Percentiles rank a stretch among this genome's conserved stretches.
Evolutionary conservation across 305 asterid genomes (phyloP).

Genomic region (Rubia peregrina): DNA sequence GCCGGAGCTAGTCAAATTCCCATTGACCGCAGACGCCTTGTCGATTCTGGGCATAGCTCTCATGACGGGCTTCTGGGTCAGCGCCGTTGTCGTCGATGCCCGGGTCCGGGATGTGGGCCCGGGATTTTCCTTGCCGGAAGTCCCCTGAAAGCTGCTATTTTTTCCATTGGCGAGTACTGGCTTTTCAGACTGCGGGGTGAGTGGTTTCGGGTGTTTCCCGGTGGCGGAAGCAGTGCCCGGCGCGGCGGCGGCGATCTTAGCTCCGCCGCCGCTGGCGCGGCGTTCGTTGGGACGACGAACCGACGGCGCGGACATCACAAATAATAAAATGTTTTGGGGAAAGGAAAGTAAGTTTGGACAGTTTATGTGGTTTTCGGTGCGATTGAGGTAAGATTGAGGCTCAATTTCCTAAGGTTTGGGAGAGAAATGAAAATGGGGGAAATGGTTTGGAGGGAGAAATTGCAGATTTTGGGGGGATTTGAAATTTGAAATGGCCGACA

Average conservation of each 20-base stretch:
- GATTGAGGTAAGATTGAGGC: not conserved
- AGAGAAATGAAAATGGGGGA: not conserved
- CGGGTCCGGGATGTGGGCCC: constrained; percentile 56
- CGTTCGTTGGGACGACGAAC: constrained; percentile 63
- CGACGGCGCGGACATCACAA: constrained; percentile 45
- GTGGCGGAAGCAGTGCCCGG: constrained; percentile 24
- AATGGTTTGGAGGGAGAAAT: constrained; percentile 10
- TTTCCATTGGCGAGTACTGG: constrained; percentile 20
- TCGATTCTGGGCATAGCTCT: constrained; percentile 66
- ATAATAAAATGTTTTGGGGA: not conserved
- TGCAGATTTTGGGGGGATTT: constrained; percentile 14
- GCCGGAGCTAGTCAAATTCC: not conserved
- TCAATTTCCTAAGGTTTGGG: not conserved
- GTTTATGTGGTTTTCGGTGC: not conserved
- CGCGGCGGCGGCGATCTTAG: constrained; percentile 21
- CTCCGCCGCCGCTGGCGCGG: constrained; percentile 42
- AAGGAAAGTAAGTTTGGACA: not conserved
- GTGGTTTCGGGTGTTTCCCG: constrained; percentile 19
- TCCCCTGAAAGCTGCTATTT: constrained; percentile 19
- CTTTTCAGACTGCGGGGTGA: constrained; percentile 44
- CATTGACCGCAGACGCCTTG: constrained; percentile 32
- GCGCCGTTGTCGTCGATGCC: constrained; percentile 40
- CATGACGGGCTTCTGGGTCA: constrained; percentile 49
- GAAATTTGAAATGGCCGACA: constrained; percentile 17
- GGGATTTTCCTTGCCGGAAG: constrained; percentile 74